These are phyloP conservation scores for Plasmodium gallinaceum DNA, from an alignment of 169 alveolate species.

Conservation along the genomic window DNA sequence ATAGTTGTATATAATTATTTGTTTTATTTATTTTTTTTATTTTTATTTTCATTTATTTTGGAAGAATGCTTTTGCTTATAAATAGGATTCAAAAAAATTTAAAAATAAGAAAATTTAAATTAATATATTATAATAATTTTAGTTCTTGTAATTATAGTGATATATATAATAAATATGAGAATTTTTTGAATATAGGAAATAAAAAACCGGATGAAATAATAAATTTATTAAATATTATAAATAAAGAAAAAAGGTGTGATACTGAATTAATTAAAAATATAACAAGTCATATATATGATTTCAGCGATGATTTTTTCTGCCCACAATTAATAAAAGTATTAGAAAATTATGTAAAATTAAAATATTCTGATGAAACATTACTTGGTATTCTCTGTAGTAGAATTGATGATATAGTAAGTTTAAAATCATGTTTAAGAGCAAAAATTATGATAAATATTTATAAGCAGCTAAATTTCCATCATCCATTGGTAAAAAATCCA, in stretches of 20 bases:
- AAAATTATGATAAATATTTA: conserved; percentile 49
- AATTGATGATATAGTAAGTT: conserved; percentile 27
- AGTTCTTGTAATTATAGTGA: conserved; percentile 20
- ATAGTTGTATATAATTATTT: not conserved
- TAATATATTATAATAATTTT: not conserved
- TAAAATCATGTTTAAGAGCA: conserved; percentile 51
- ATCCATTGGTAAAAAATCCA: conserved; percentile 53
- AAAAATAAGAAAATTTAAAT: conserved; percentile 9
- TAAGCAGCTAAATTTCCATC: conserved; percentile 68
- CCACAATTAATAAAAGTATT: conserved; percentile 60
- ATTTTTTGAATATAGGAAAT: conserved; percentile 38
- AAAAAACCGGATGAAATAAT: conserved; percentile 60
- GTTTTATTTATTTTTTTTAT: not conserved
- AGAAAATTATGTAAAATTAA: conserved; percentile 56
- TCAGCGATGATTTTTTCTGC: conserved; percentile 49
- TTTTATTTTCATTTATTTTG: not conserved
- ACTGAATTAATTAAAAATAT: conserved; percentile 35
- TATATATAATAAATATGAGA: conserved; percentile 40
- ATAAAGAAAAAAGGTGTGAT: conserved; percentile 25
- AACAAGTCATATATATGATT: conserved; percentile 63
- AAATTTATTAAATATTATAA: conserved; percentile 6
- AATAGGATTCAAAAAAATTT: conserved; percentile 7
- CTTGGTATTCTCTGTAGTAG: conserved; percentile 49
- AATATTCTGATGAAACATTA: conserved; percentile 73
- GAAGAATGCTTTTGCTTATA: not conserved